Evolutionary conservation across 2,329 filamentous ascomycete species (phyloP).

Genomic region (Mariannaea sp.): DNA sequence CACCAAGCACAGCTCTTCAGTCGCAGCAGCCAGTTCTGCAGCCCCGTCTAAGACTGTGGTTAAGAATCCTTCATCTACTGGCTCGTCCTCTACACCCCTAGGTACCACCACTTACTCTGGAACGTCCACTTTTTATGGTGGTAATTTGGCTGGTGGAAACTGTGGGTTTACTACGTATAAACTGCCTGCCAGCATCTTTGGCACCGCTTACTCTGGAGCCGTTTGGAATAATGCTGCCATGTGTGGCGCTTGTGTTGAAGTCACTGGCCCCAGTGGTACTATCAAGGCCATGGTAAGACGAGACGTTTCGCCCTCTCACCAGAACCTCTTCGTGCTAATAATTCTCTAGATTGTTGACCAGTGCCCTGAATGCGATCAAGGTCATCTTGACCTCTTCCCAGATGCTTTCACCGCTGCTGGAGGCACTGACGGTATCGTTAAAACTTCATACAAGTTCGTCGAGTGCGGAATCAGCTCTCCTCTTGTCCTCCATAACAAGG

Average conservation of each 20-base stretch:
- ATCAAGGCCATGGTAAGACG: constrained; percentile 66
- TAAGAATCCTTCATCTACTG: not conserved
- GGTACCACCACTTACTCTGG: constrained; percentile 23
- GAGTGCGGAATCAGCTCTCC: constrained; percentile 49
- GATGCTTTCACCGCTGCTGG: constrained; percentile 48
- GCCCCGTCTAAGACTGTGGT: constrained; percentile 4
- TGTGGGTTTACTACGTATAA: constrained; percentile 69
- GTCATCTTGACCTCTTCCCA: constrained; percentile 53
- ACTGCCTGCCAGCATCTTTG: constrained; percentile 61
- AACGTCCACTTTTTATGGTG: constrained; percentile 55
- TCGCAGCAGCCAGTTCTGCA: constrained; percentile 4
- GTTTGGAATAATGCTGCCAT: constrained; percentile 60
- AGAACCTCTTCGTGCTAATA: constrained; percentile 1
- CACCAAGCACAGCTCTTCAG: constrained; percentile 1
- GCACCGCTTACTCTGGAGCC: constrained; percentile 63
- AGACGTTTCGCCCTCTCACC: no score
- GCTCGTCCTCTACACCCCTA: constrained; percentile 16
- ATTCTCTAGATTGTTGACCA: constrained; percentile 48
- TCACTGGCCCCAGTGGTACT: constrained; percentile 60
- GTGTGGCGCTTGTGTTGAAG: constrained; percentile 66
- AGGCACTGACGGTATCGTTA: constrained; percentile 44
- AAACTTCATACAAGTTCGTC: constrained; percentile 45
- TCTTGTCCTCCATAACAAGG: constrained; percentile 51
- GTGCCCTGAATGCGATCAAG: constrained; percentile 48
- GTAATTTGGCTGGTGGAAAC: constrained; percentile 61